A percentile compares a stretch with the other conserved stretches of the same genome.
These are phyloP conservation scores for Cladosporium sp. DNA, from an alignment of 2,329 filamentous ascomycete genomes.

Conservation along the genomic window DNA sequence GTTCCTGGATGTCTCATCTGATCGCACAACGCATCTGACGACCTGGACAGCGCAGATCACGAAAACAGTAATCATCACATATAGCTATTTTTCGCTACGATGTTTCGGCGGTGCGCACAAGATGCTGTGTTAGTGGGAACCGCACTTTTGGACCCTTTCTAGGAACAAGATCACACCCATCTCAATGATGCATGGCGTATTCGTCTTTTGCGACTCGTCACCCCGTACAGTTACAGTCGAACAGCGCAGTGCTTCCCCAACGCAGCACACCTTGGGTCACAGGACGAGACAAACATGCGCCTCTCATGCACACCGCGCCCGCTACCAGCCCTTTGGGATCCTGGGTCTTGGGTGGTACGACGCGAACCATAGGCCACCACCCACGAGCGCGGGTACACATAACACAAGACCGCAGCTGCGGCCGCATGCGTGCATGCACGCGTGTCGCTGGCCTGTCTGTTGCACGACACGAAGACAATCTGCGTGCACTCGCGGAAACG, in stretches of 20 bases:
- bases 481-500: neutral
- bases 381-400: conserved; percentile 7
- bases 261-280: neutral
- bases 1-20: no score
- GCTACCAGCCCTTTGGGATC: neutral
- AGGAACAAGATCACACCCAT: neutral
- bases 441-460: no score
- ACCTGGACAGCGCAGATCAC: no score
- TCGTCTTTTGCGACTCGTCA: neutral
- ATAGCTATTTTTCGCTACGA: neutral
- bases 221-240: no score
- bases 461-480: neutral
- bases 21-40: no score
- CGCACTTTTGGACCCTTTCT: neutral
- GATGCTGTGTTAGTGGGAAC: neutral
- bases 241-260: neutral
- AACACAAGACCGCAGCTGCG: neutral
- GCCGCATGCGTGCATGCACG: neutral
- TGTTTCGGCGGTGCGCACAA: neutral
- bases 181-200: neutral
- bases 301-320: neutral
- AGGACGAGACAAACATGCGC: conserved; percentile 2
- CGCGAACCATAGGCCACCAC: neutral
- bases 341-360: neutral
- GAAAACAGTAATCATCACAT: no score